phyloP scores from a whole-genome alignment of 345 rosid species.

The Mercurialis annua region DNA sequence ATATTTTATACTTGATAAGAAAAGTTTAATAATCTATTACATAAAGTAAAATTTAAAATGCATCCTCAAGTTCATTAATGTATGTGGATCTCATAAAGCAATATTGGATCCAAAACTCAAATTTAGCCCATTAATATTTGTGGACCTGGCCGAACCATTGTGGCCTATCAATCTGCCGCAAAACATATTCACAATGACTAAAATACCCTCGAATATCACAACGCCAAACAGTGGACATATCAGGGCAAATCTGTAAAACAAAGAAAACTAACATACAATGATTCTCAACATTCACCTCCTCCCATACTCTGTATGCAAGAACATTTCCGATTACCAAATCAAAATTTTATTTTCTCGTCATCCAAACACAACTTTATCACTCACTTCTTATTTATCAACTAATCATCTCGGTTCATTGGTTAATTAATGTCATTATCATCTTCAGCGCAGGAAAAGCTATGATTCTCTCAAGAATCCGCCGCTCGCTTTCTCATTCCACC shows the following conservation, averaged over 20 bases:
- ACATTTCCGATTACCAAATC: background rate
- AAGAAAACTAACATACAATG: background rate
- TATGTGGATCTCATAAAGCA: too few relatives aligned
- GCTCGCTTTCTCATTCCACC: conserved; percentile 24
- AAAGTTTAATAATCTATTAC: too few relatives aligned
- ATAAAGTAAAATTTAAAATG: too few relatives aligned
- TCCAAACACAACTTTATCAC: conserved; percentile 7
- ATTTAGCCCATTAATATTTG: background rate
- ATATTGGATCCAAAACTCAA: too few relatives aligned
- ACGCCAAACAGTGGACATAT: background rate
- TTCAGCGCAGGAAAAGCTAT: conserved; percentile 15
- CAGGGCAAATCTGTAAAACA: background rate
- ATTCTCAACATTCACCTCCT: background rate
- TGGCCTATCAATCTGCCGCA: background rate
- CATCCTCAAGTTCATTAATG: too few relatives aligned
- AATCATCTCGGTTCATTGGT: background rate
- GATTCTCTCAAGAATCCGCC: conserved; percentile 33
- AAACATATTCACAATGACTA: background rate
- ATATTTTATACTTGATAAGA: too few relatives aligned
- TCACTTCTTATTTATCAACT: background rate
- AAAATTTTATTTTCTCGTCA: conserved; percentile 3
- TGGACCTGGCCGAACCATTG: background rate
- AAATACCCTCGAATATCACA: background rate
- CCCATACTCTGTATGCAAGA: background rate
- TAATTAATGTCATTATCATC: background rate